Percentiles rank a stretch among this genome's conserved stretches.
Evolutionary conservation across 2,329 filamentous ascomycete genomes (phyloP).

Genomic region (Monilinia polystroma): DNA sequence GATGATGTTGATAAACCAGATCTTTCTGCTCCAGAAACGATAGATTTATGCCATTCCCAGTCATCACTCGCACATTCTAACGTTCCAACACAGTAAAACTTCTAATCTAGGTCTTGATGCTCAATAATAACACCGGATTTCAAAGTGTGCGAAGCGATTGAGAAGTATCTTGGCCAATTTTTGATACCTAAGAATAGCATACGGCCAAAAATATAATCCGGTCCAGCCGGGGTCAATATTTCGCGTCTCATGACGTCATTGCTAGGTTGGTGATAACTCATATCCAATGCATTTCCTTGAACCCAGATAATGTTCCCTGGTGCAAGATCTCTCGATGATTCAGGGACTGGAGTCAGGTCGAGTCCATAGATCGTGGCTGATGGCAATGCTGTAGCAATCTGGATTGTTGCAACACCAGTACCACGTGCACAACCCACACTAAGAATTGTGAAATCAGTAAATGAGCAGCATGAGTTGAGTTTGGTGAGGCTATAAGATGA

Average conservation of each 20-base stretch:
- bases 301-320: conserved; percentile 17
- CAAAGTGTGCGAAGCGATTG: conserved; percentile 3
- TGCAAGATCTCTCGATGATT: background rate
- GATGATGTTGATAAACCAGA: conserved; percentile 10
- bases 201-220: conserved; percentile 19
- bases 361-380: conserved; percentile 19
- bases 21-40: conserved; percentile 6
- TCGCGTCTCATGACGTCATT: conserved; percentile 8
- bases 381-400: conserved; percentile 17
- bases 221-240: conserved; percentile 1
- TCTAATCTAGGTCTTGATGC: conserved; percentile 23
- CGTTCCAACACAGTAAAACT: conserved; percentile 20
- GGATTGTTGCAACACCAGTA: conserved; percentile 15
- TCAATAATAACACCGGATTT: conserved; percentile 18
- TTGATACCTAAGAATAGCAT: conserved; percentile 22
- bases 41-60: conserved; percentile 17
- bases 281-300: conserved; percentile 17
- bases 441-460: background rate
- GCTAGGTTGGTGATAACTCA: background rate
- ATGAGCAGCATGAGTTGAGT: background rate
- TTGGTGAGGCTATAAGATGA: background rate
- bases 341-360: conserved; percentile 12
- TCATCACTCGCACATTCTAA: conserved; percentile 9
- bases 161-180: conserved; percentile 18
- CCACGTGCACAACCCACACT: conserved; percentile 19